Percentiles rank a stretch among this genome's conserved stretches.
Evolutionary conservation across 371 early-diverging fungal genomes (phyloP).

Genomic region (Circinella umbellata): DNA sequence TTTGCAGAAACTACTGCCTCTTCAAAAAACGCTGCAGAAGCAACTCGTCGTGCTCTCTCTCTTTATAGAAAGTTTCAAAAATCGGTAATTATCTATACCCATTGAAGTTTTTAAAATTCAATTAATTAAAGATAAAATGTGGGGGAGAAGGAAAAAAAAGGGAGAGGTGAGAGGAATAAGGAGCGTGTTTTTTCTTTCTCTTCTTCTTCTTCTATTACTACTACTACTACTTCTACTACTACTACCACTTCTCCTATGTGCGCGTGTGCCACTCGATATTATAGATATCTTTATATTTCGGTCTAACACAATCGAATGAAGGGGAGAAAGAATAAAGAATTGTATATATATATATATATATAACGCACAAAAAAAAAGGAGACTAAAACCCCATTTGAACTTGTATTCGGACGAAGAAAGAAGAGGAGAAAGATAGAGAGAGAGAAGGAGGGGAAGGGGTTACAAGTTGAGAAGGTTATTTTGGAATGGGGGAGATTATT

Average conservation of each 20-base stretch:
- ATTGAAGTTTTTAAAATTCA: too few species aligned
- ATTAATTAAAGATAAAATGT: background rate
- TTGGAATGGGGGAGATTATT: background rate
- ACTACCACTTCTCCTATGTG: background rate
- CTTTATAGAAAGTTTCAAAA: conserved; percentile 75
- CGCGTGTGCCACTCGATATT: background rate
- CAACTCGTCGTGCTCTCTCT: conserved; percentile 59
- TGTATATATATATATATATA: too few species aligned
- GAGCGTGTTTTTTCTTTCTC: too few species aligned
- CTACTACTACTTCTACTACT: background rate
- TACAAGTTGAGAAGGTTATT: too few species aligned
- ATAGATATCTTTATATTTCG: background rate
- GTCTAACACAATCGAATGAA: background rate
- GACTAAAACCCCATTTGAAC: background rate
- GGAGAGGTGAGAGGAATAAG: background rate
- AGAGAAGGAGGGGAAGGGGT: too few species aligned
- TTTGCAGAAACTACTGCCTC: conserved; percentile 63
- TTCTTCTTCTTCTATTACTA: background rate
- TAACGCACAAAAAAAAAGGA: background rate
- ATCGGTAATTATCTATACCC: conserved; percentile 42
- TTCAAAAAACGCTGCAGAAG: conserved; percentile 60
- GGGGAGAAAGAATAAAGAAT: too few species aligned
- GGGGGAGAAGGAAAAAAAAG: background rate
- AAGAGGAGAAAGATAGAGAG: too few species aligned
- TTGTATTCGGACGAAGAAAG: background rate